Evolutionary conservation across 129 eudicot species (phyloP), one percentile per base, ranked within the genome.

Genomic region (Chrysanthemum lavandulifolium): DNA sequence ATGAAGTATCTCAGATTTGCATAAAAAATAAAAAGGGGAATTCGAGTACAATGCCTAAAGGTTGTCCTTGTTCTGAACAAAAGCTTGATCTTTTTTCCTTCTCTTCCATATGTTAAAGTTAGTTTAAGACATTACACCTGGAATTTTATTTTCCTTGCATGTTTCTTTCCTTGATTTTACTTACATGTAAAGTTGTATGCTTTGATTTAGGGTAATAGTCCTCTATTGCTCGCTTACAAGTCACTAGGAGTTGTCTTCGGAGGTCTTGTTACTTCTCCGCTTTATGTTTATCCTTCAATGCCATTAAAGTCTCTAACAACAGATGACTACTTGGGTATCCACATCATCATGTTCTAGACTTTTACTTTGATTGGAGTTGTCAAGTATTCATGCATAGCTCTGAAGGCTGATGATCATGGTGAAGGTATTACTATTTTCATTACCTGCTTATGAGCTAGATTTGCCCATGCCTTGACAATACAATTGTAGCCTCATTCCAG

Each of bases 341-440:
- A 79, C 57, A 73, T 89, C 73, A 83, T 86, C 66, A 86, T 88
- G 85, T 83, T 88, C 73, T 88, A 91, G 96, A 88, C 91, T 51
- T 87, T 86, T 36, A 86, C 81, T 63, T 66, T 83, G 15, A 86
- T 86, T 52, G 91, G 91, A 29, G 85, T 88, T 31, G 82, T 88
- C 80, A 88, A 88, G 76, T 88, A 88, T 68, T 82, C 89, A 54
- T 53, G 65, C 61, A 79, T 88, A 65, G 96, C 91, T 69, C 76
- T 88, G 43, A 81, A 71, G 58, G 91, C 91, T 0, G 96, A 88
- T 81, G 96, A 88, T 47, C 91, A 88, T 82, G 96, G 96, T 64
- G 96, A 88, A 88, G 96, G 96, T 88, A 83, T 25, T 25, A 25
- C 29, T 27, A 13, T 48, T 15, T n/a, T n/a, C 52, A 33, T 59